Evolutionary conservation across 345 rosid genomes (phyloP).

Genomic region (Clausena lansium): DNA sequence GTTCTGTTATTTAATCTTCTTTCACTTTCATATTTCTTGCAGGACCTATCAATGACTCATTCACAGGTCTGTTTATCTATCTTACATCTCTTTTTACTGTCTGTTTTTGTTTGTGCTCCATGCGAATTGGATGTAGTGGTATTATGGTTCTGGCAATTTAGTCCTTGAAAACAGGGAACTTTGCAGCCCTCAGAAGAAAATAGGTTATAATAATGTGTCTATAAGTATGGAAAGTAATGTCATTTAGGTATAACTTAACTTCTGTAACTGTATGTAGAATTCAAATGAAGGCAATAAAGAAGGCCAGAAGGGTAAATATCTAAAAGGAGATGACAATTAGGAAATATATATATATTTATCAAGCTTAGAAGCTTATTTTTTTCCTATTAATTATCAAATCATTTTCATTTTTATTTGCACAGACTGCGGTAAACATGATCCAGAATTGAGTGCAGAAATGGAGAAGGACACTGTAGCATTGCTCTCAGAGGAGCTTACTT

Average conservation of each 20-base stretch:
- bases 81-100: not conserved
- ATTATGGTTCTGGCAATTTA: not conserved
- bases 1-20: not conserved
- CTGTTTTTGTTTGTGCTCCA: not conserved
- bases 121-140: not conserved
- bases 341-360: not conserved
- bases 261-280: not conserved
- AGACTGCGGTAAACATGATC: constrained; percentile 38
- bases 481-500: constrained; percentile 35
- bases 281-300: not conserved
- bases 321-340: not conserved
- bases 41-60: constrained; percentile 27
- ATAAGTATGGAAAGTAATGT: not conserved
- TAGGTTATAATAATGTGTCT: not conserved
- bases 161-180: not conserved
- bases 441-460: constrained; percentile 35
- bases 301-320: not conserved
- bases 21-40: constrained; percentile 16
- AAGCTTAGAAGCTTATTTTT: not conserved
- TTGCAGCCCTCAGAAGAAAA: not conserved
- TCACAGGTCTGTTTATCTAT: constrained; percentile 28
- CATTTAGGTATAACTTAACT: not conserved
- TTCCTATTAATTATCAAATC: not conserved
- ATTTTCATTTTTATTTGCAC: not conserved
- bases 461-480: constrained; percentile 29